These are phyloP conservation scores for Chondrus crispus DNA, from an alignment of 23 red algal genomes.

Conservation along the genomic window DNA sequence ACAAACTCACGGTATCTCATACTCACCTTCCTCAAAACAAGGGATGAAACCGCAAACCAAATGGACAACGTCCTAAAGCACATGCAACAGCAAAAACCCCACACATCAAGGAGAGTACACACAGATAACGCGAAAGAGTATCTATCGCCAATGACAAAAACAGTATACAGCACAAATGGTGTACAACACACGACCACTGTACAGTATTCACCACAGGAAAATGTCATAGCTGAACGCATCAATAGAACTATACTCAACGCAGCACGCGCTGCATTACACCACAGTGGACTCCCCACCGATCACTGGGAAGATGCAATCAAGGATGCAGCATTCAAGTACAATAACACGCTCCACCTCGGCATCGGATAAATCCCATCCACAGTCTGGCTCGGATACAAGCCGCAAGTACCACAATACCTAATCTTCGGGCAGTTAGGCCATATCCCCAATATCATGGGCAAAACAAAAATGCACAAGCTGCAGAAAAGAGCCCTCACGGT, in stretches of 20 bases:
- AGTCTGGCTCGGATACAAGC: not conserved
- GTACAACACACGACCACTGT: not conserved
- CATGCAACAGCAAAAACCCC: not conserved
- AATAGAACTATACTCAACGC: not conserved
- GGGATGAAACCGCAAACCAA: not conserved
- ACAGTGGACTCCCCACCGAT: not conserved
- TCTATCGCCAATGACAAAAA: not conserved
- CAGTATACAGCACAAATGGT: not conserved
- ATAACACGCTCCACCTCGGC: not conserved
- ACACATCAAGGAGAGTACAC: not conserved
- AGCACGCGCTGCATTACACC: not conserved
- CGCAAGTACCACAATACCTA: not conserved
- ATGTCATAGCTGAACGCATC: slow-evolving; percentile 1
- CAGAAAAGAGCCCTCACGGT: not conserved
- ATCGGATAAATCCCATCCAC: not conserved
- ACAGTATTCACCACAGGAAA: not conserved
- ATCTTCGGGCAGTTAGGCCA: not conserved
- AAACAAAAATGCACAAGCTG: not conserved
- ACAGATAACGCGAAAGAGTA: slow-evolving; percentile 11
- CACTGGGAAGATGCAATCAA: not conserved
- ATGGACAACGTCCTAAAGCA: not conserved
- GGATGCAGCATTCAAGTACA: slow-evolving; percentile 24
- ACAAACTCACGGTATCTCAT: not conserved
- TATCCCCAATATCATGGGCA: not conserved
- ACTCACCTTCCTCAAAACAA: not conserved